A percentile compares a stretch with the other conserved stretches of the same genome.
phyloP scores from a whole-genome alignment of 441 rosid genomes.

The Jatropha multifida region DNA sequence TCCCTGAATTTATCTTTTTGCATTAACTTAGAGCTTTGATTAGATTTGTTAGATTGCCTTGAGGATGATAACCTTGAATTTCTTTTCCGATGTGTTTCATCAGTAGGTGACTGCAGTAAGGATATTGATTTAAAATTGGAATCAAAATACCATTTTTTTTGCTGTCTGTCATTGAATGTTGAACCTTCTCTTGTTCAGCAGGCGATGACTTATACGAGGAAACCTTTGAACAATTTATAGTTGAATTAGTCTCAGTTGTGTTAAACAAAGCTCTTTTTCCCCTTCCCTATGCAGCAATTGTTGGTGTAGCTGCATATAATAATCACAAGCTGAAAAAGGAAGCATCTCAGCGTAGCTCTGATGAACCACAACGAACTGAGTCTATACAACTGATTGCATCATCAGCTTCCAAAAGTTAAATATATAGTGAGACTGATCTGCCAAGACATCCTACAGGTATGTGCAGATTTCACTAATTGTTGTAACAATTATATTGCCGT shows the following conservation, averaged over 20 bases:
- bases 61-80: not conserved
- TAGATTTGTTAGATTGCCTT: not conserved
- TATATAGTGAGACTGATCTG: not conserved
- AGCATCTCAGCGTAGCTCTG: conserved; percentile 37
- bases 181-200: not conserved
- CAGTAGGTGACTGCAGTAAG: not conserved
- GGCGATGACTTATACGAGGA: not conserved
- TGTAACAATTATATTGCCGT: not conserved
- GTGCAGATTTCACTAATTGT: not conserved
- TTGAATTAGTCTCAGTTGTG: not conserved
- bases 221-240: not conserved
- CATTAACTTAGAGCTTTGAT: not conserved
- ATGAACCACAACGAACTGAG: conserved; percentile 29
- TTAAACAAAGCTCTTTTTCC: not conserved
- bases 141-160: not conserved
- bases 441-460: conserved; percentile 27
- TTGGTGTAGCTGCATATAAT: conserved; percentile 78
- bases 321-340: conserved; percentile 73
- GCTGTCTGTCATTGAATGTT: not conserved
- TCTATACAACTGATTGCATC: conserved; percentile 33
- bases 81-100: not conserved
- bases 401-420: conserved; percentile 31
- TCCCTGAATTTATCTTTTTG: not conserved
- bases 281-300: conserved; percentile 49
- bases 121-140: not conserved